These are phyloP conservation scores for Tillandsia fasciculata DNA, from an alignment of 176 grass and related monocot genomes.

Conservation along the genomic window DNA sequence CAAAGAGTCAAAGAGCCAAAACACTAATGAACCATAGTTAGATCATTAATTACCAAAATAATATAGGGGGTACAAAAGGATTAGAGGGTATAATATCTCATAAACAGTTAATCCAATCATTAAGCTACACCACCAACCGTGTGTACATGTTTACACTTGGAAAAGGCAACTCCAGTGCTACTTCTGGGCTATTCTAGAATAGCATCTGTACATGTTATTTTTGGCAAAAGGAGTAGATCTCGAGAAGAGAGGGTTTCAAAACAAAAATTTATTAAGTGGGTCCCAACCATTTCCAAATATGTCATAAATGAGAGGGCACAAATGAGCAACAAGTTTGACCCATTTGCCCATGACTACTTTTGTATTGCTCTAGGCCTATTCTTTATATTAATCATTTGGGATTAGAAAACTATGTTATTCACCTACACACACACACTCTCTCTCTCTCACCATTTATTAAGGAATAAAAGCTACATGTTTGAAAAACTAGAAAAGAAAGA, in stretches of 20 bases:
- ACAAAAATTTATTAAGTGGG: no score
- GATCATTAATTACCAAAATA: no score
- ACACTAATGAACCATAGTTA: no score
- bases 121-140: no score
- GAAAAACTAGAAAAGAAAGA: no score
- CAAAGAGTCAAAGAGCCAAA: no score
- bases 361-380: neutral
- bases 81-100: no score
- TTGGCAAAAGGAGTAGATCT: neutral
- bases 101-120: no score
- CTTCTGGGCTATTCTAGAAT: no score
- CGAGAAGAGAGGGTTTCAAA: neutral
- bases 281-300: neutral
- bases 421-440: neutral
- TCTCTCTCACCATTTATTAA: neutral
- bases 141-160: no score
- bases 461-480: neutral
- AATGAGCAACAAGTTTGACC: neutral
- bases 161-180: no score
- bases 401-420: neutral
- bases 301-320: neutral
- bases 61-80: no score
- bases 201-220: neutral
- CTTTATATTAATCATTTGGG: neutral
- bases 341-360: conserved; percentile 3